These are phyloP conservation scores for Aquilaria malaccensis DNA, from an alignment of 345 rosid species.

Conservation along the genomic window DNA sequence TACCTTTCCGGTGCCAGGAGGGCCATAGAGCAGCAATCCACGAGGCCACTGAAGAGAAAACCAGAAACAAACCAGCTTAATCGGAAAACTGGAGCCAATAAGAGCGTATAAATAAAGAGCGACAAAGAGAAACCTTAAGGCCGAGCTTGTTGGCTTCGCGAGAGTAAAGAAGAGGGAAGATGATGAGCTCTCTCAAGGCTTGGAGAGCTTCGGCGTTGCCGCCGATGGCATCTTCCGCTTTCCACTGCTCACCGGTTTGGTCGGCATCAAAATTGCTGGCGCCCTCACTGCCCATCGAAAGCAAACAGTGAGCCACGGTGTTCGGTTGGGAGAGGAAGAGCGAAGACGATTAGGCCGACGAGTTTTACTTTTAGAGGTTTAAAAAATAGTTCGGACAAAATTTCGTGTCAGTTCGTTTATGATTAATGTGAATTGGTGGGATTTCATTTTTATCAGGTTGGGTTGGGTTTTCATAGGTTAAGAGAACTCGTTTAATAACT, in stretches of 20 bases:
- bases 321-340: too few relatives aligned
- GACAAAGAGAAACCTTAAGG: constrained; percentile 44
- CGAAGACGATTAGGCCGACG: too few relatives aligned
- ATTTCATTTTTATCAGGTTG: too few relatives aligned
- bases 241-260: constrained; percentile 22
- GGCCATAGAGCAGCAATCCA: constrained; percentile 84
- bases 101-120: not conserved
- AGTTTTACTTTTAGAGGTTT: too few relatives aligned
- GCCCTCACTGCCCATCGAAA: constrained; percentile 7
- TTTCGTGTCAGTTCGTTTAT: too few relatives aligned
- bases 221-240: constrained; percentile 71
- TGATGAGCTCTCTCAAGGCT: constrained; percentile 78
- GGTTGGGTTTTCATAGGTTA: too few relatives aligned
- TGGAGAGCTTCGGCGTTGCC: constrained; percentile 74
- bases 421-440: too few relatives aligned
- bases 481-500: too few relatives aligned
- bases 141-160: constrained; percentile 69
- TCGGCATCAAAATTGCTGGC: constrained; percentile 12
- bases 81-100: constrained; percentile 1
- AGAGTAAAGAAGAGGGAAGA: constrained; percentile 64
- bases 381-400: too few relatives aligned
- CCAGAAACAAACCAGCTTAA: constrained; percentile 3
- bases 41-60: constrained; percentile 60
- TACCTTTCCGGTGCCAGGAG: constrained; percentile 98
- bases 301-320: too few relatives aligned